Conservation (phyloP, 768 basidiomycete species). For the Suillus lakei region DNA sequence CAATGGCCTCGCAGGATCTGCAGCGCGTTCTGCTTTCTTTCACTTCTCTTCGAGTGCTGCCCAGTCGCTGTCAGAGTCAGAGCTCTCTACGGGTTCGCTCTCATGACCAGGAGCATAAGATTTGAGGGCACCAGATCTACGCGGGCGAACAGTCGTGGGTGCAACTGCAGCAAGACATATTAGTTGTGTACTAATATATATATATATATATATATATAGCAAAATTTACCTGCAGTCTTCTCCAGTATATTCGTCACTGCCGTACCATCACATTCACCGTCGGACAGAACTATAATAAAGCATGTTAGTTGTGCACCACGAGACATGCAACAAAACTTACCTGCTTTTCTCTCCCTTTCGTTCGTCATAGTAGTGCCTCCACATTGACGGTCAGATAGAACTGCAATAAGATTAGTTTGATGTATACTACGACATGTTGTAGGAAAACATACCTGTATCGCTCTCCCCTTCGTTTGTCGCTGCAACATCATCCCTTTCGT, state of each 20-base stretch:
- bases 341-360: not conserved
- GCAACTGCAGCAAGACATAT: not conserved
- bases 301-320: not conserved
- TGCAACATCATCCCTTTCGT: not conserved
- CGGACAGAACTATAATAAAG: not conserved
- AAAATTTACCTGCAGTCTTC: not conserved
- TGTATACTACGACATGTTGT: not conserved
- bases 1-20: not conserved
- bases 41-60: not conserved
- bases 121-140: not conserved
- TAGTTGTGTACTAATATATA: not conserved
- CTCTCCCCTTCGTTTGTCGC: not conserved
- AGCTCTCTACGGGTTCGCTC: not conserved
- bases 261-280: constrained; percentile 1
- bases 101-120: not conserved
- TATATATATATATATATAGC: not conserved
- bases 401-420: not conserved
- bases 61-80: constrained; percentile 2
- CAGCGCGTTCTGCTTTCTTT: not conserved
- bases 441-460: not conserved
- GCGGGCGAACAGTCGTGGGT: not conserved
- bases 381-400: not conserved
- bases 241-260: not conserved
- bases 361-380: not conserved
- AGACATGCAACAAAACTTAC: not conserved